Base-by-base conservation (phyloP, 106 monocot genomes). In the Allium fistulosum region DNA sequence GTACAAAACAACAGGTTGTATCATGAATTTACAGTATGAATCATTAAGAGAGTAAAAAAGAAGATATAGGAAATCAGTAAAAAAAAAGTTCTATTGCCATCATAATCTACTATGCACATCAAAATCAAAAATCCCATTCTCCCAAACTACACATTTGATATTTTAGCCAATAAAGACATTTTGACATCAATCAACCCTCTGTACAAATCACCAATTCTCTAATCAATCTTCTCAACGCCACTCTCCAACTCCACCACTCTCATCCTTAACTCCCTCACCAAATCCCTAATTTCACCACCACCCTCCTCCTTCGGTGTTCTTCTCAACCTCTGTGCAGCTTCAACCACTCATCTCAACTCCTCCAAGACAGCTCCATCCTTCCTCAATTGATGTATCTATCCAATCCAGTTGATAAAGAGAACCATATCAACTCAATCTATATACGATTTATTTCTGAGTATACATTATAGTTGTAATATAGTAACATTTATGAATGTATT, bases 121-220 rank as follows among this genome's bases (percentile, higher is more conserved):
- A n/a, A n/a, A n/a, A n/a, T n/a, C n/a, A n/a, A n/a, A n/a, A n/a
- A n/a, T n/a, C n/a, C n/a, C n/a, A n/a, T n/a, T n/a, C n/a, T n/a
- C n/a, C n/a, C 5, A 47, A 72, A 45, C 57, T 72, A 55, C 27
- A 26, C 59, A 27, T 60, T 22, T 17, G 69, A 65, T 45, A 74
- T 46, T 17, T 72, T 55, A 5, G 58, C 74, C 58, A 85, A 61
- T 10, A 81, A 66, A n/a, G 12, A 52, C 65, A 81, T 70, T 57
- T 81, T 81, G 13, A 78, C 53, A 4, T 45, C 49, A 13, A 85
- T 61, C 7, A 85, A 45, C 15, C 75, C 48, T 46, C 64, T 81
- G 16, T 75, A 81, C 28, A 85, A 65, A 65, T 69, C 81, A 61
- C 72, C 78, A 63, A 85, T 72, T 63, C 71, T 72, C 74, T 59